Evolutionary conservation across 176 grass and related monocot genomes (phyloP).

Genomic region (Oryza nivara): DNA sequence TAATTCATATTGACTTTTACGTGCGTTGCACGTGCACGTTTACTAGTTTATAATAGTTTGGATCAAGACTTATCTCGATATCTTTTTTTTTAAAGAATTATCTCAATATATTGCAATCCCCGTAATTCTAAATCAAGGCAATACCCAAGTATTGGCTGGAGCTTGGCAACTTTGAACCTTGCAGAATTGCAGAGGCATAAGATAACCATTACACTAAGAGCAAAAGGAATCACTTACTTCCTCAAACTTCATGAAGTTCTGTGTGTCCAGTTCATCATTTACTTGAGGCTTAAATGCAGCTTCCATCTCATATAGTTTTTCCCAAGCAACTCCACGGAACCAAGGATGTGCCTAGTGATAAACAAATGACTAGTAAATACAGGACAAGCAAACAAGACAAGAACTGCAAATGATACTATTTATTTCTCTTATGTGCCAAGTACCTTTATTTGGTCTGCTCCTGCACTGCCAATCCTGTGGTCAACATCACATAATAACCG

Average conservation of each 20-base stretch:
- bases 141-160: slow-evolving; percentile 12
- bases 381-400: slow-evolving; percentile 14
- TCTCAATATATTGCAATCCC: neutral
- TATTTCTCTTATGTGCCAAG: slow-evolving; percentile 9
- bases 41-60: neutral
- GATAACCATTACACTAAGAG: slow-evolving; percentile 13
- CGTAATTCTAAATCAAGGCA: slow-evolving; percentile 23
- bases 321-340: slow-evolving; percentile 88
- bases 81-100: neutral
- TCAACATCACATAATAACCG: slow-evolving; percentile 98
- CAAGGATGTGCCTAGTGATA: slow-evolving; percentile 83
- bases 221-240: slow-evolving; percentile 61
- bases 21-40: too few relatives aligned
- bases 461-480: slow-evolving; percentile 78
- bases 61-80: neutral
- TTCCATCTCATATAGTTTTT: slow-evolving; percentile 96
- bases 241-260: slow-evolving; percentile 97
- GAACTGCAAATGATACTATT: neutral
- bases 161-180: slow-evolving; percentile 18
- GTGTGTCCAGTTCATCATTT: slow-evolving; percentile 92
- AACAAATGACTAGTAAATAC: slow-evolving; percentile 40
- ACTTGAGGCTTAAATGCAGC: slow-evolving; percentile 98
- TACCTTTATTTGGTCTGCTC: slow-evolving; percentile 98
- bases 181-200: slow-evolving; percentile 14
- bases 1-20: too few relatives aligned